Evolutionary conservation across 371 early-diverging fungal species (phyloP).

Genomic region (Phascolomyces articulosus): DNA sequence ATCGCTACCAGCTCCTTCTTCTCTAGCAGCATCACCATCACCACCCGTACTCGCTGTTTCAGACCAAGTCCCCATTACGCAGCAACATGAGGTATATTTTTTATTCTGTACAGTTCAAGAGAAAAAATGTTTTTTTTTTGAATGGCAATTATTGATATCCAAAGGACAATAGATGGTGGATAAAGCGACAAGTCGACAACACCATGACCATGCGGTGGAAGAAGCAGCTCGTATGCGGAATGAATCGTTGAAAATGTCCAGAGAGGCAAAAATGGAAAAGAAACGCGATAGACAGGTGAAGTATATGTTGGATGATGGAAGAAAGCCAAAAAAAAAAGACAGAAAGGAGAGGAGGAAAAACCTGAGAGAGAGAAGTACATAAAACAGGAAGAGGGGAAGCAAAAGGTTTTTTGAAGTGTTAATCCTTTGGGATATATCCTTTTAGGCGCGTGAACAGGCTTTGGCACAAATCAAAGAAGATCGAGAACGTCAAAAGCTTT

Average conservation of each 20-base stretch:
- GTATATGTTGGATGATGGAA: not conserved
- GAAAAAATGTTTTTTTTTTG: too few species aligned
- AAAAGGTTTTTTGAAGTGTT: not conserved
- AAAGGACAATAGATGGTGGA: too few species aligned
- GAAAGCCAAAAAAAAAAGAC: too few species aligned
- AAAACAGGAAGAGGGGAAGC: not conserved
- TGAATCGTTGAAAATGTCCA: conserved; percentile 15
- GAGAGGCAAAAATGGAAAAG: conserved; percentile 21
- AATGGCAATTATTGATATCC: too few species aligned
- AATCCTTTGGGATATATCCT: not conserved
- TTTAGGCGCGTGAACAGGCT: conserved; percentile 20
- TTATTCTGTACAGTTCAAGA: too few species aligned
- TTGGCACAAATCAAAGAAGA: conserved; percentile 28
- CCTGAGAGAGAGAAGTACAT: too few species aligned
- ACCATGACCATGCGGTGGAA: conserved; percentile 1
- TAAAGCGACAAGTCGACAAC: not conserved
- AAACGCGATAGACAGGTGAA: conserved; percentile 20
- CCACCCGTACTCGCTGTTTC: not conserved
- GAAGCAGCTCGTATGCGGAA: conserved; percentile 11
- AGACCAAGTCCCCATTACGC: too few species aligned
- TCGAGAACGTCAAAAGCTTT: conserved; percentile 11
- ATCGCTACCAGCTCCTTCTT: not conserved
- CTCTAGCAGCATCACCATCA: not conserved
- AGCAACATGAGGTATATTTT: too few species aligned
- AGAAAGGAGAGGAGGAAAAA: too few species aligned